Percentiles rank a stretch among this genome's conserved stretches.
Conservation (phyloP, 805 yeast genomes). For the Pichia paraexigua region DNA sequence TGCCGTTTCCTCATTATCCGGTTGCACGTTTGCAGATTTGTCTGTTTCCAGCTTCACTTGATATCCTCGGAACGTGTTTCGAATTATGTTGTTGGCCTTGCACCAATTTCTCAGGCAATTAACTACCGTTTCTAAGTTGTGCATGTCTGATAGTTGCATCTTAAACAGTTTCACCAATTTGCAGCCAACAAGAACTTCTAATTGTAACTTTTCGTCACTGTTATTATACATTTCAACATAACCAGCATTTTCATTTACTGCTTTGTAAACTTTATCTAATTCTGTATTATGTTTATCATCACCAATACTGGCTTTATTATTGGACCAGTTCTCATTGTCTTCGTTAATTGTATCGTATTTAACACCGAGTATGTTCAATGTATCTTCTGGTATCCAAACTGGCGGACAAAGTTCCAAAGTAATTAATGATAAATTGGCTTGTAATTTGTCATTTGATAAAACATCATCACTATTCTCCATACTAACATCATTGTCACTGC, state of each 20-base stretch:
- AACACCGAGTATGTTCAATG: slow-evolving; percentile 17
- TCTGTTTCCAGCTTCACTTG: not conserved
- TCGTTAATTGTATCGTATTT: slow-evolving; percentile 20
- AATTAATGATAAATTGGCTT: slow-evolving; percentile 5
- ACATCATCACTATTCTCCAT: not conserved
- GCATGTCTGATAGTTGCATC: slow-evolving; percentile 19
- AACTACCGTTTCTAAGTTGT: slow-evolving; percentile 15
- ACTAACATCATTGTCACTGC: not conserved
- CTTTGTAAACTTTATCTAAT: slow-evolving; percentile 17
- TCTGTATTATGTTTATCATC: not conserved
- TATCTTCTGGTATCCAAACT: slow-evolving; percentile 28
- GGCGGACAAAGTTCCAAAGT: slow-evolving; percentile 26
- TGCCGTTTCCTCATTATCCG: not conserved
- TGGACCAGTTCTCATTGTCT: slow-evolving; percentile 19
- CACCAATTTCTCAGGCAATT: slow-evolving; percentile 24
- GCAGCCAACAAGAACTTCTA: slow-evolving; percentile 22
- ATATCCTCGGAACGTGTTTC: slow-evolving; percentile 9
- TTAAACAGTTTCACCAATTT: slow-evolving; percentile 23
- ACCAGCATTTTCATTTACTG: slow-evolving; percentile 12
- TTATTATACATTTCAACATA: not conserved
- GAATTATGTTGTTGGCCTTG: slow-evolving; percentile 18
- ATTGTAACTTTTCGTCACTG: not conserved
- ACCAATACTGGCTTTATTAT: not conserved
- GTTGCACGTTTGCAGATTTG: not conserved
- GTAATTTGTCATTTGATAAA: not conserved